A percentile compares a stretch with the other conserved stretches of the same genome.
These are phyloP conservation scores for Chaetomidium leptoderma DNA, from an alignment of 495 filamentous ascomycete species.

Conservation along the genomic window DNA sequence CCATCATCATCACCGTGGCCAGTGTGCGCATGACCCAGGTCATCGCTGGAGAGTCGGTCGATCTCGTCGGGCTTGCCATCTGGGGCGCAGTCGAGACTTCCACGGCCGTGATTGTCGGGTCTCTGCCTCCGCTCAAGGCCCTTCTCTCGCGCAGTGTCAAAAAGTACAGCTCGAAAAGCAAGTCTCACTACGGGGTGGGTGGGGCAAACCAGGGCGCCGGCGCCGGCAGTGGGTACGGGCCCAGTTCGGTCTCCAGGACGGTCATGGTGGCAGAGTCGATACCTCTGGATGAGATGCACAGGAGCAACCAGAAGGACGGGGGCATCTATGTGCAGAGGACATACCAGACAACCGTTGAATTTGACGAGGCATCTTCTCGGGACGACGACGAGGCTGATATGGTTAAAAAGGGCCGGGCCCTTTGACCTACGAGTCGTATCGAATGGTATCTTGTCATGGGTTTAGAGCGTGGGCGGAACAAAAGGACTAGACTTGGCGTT, in stretches of 20 bases:
- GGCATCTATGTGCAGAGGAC: constrained; percentile 9
- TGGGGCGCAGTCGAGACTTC: constrained; percentile 8
- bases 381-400: background rate
- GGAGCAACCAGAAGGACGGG: constrained; percentile 3
- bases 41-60: background rate
- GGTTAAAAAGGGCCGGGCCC: background rate
- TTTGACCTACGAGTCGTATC: too few relatives aligned
- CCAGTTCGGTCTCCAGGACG: background rate
- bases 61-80: constrained; percentile 10
- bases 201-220: background rate
- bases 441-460: too few relatives aligned
- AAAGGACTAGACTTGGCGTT: too few relatives aligned
- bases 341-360: constrained; percentile 7
- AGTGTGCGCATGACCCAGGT: constrained; percentile 11
- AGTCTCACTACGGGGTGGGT: background rate
- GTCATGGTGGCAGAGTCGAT: constrained; percentile 9
- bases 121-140: constrained; percentile 6
- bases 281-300: background rate
- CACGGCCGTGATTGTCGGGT: constrained; percentile 3
- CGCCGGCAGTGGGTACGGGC: background rate
- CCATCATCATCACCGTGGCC: constrained; percentile 9
- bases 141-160: constrained; percentile 5
- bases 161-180: background rate
- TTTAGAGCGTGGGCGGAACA: too few relatives aligned
- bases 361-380: background rate